phyloP scores from a whole-genome alignment of 257 asterid species.

The Jasminum sambac region DNA sequence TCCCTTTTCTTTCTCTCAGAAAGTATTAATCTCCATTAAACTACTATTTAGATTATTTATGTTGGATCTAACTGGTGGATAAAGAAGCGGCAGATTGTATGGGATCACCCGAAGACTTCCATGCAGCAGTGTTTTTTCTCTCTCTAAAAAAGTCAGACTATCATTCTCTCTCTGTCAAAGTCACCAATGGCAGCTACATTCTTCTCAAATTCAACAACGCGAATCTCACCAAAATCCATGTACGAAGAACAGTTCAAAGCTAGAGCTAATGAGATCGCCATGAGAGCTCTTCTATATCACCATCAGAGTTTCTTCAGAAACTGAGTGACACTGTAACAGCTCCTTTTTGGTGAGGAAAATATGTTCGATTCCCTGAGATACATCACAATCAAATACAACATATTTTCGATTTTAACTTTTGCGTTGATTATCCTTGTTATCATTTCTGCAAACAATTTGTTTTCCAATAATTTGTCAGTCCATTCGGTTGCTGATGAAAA shows the following conservation, averaged over 20 bases:
- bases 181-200: neutral
- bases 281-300: neutral
- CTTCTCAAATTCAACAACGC: neutral
- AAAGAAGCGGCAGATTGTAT: too few relatives aligned
- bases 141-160: too few relatives aligned
- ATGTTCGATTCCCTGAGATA: slow-evolving; percentile 41
- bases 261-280: neutral
- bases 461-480: slow-evolving; percentile 32
- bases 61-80: too few relatives aligned
- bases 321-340: neutral
- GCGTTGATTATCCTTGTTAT: slow-evolving; percentile 34
- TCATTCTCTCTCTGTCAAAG: neutral
- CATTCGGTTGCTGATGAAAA: slow-evolving; percentile 10
- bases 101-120: too few relatives aligned
- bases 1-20: too few relatives aligned
- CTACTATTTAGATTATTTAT: too few relatives aligned
- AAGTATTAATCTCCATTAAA: too few relatives aligned
- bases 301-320: neutral
- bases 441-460: slow-evolving; percentile 26
- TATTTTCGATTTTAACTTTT: slow-evolving; percentile 38
- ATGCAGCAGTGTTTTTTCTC: too few relatives aligned
- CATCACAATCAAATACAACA: slow-evolving; percentile 24
- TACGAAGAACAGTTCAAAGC: neutral
- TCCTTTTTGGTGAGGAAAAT: neutral
- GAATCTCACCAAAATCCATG: neutral